A percentile compares a stretch with the other conserved stretches of the same genome.
Conservation (phyloP, 176 grass and related monocot genomes). For the Bromus sterilis region DNA sequence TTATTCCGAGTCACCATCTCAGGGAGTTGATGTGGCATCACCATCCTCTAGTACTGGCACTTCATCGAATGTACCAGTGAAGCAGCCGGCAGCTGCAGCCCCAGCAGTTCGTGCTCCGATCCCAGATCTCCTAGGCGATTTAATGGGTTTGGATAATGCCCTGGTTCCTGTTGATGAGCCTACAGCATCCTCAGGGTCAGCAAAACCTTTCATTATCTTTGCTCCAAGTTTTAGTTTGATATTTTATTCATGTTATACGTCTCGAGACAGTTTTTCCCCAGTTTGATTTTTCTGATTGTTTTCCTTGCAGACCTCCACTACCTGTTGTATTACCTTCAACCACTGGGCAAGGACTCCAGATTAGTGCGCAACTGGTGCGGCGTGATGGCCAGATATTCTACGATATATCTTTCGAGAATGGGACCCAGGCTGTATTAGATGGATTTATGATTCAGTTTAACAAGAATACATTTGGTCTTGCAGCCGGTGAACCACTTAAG, state of each 20-base stretch:
- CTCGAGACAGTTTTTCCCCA: neutral
- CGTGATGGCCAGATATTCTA: slow-evolving; percentile 91
- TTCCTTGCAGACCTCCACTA: slow-evolving; percentile 53
- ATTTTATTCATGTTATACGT: slow-evolving; percentile 10
- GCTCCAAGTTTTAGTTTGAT: neutral
- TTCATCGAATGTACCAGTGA: slow-evolving; percentile 49
- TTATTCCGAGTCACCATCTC: slow-evolving; percentile 83
- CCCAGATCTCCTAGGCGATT: slow-evolving; percentile 90
- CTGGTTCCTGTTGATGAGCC: slow-evolving; percentile 66
- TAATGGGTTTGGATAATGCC: slow-evolving; percentile 78
- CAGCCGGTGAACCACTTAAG: slow-evolving; percentile 80
- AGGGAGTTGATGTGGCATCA: slow-evolving; percentile 66
- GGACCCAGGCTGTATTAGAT: slow-evolving; percentile 57
- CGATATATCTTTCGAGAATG: slow-evolving; percentile 75
- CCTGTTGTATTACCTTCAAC: slow-evolving; percentile 75
- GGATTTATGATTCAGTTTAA: slow-evolving; percentile 99
- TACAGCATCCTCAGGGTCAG: slow-evolving; percentile 55
- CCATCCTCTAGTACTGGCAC: slow-evolving; percentile 47
- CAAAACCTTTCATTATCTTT: neutral
- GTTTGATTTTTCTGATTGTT: slow-evolving; percentile 5
- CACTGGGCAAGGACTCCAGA: slow-evolving; percentile 89
- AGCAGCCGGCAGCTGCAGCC: slow-evolving; percentile 35
- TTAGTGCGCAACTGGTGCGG: slow-evolving; percentile 71
- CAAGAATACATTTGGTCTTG: slow-evolving; percentile 95
- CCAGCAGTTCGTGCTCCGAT: no score